phyloP scores from a whole-genome alignment of 306 rosid species.

The Cajanus cajan region DNA sequence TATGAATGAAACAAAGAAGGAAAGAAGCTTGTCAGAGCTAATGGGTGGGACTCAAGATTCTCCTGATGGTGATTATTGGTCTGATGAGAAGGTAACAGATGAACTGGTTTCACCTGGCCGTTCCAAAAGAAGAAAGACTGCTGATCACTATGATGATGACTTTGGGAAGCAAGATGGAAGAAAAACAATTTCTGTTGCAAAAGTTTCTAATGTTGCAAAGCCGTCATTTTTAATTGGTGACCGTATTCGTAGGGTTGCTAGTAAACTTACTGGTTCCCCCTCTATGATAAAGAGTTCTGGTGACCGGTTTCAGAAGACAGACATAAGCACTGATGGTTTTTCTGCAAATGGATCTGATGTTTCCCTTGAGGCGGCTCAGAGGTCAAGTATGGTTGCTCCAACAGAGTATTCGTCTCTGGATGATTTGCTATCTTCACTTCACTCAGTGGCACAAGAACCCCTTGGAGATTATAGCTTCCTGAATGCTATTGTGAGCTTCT shows the following conservation, averaged over 20 bases:
- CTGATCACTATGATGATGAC: slow-evolving; percentile 54
- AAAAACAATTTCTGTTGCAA: slow-evolving; percentile 54
- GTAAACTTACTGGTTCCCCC: slow-evolving; percentile 76
- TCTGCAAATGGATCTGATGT: slow-evolving; percentile 45
- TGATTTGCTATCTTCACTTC: slow-evolving; percentile 72
- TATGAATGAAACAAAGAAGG: slow-evolving; percentile 53
- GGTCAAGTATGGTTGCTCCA: slow-evolving; percentile 36
- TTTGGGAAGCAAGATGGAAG: slow-evolving; percentile 51
- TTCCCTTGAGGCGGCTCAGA: slow-evolving; percentile 49
- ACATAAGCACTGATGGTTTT: slow-evolving; percentile 41
- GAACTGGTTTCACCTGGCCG: slow-evolving; percentile 38
- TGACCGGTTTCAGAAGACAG: slow-evolving; percentile 59
- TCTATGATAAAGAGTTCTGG: slow-evolving; percentile 47
- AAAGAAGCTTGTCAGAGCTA: slow-evolving; percentile 75
- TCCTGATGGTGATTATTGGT: slow-evolving; percentile 48
- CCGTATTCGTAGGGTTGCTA: slow-evolving; percentile 90
- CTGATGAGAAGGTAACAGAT: slow-evolving; percentile 45
- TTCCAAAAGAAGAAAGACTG: slow-evolving; percentile 55
- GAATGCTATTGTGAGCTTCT: slow-evolving; percentile 60
- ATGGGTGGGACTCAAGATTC: slow-evolving; percentile 55
- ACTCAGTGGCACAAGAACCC: slow-evolving; percentile 69
- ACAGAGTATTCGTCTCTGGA: slow-evolving; percentile 63
- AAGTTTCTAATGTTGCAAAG: slow-evolving; percentile 58
- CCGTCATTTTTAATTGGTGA: slow-evolving; percentile 85
- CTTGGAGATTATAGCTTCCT: slow-evolving; percentile 41